These are phyloP conservation scores for Teratosphaeria epicoccoides DNA, from an alignment of 2,329 filamentous ascomycete species.

Conservation along the genomic window DNA sequence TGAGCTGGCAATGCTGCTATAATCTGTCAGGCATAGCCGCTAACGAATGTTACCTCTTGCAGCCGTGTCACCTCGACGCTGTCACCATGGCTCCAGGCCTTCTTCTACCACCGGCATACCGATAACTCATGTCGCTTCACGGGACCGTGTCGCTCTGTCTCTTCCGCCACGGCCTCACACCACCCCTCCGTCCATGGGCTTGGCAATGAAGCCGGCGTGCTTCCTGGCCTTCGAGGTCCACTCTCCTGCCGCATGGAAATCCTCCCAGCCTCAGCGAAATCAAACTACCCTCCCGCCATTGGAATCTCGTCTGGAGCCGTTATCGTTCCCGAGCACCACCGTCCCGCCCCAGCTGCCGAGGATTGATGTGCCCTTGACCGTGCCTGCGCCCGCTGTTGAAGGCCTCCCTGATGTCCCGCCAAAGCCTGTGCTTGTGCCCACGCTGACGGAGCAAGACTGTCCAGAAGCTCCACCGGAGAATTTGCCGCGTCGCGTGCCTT, in stretches of 20 bases:
- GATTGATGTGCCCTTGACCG: not conserved
- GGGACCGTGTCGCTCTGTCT: constrained; percentile 2
- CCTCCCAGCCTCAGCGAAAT: not conserved
- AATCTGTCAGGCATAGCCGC: constrained; percentile 21
- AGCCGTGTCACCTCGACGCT: constrained; percentile 23
- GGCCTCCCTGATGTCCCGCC: not conserved
- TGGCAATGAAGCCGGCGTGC: constrained; percentile 11
- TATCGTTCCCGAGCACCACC: not conserved
- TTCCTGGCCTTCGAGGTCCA: constrained; percentile 5
- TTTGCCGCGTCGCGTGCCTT: not conserved
- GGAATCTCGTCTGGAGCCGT: not conserved
- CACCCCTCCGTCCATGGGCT: constrained; percentile 4
- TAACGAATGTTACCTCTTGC: constrained; percentile 21
- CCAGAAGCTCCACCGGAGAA: not conserved
- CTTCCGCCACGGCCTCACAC: constrained; percentile 5
- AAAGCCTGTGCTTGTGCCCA: not conserved
- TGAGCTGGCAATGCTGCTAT: constrained; percentile 26
- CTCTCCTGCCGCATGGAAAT: not conserved
- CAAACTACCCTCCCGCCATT: not conserved
- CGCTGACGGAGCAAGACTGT: not conserved
- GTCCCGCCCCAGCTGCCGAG: not conserved
- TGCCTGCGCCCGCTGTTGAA: not conserved
- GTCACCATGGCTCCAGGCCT: constrained; percentile 17
- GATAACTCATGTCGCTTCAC: constrained; percentile 15
- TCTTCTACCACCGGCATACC: constrained; percentile 14